A percentile compares a stretch with the other conserved stretches of the same genome.
These are phyloP conservation scores for Alternaria gansuensis DNA, from an alignment of 2,329 filamentous ascomycete species.

Conservation along the genomic window DNA sequence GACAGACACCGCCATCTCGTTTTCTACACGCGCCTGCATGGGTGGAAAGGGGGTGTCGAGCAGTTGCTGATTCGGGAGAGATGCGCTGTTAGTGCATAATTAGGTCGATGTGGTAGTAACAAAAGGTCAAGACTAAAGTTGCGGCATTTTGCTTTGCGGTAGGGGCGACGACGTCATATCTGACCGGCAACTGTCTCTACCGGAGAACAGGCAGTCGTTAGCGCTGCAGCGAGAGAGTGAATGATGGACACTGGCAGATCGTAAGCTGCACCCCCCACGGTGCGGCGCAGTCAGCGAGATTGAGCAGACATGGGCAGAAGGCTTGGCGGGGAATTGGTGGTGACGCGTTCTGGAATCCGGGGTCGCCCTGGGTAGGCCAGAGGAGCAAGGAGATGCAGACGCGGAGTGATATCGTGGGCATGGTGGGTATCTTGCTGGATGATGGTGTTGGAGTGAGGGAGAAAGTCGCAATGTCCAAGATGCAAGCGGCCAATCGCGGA, in stretches of 20 bases:
- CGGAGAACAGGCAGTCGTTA: not conserved
- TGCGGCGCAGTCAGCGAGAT: conserved; percentile 24
- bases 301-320: conserved; percentile 12
- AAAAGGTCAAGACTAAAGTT: not conserved
- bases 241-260: conserved; percentile 7
- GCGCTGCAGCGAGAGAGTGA: conserved; percentile 9
- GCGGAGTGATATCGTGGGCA: not conserved
- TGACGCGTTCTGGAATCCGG: conserved; percentile 17
- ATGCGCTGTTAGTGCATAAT: too few species aligned
- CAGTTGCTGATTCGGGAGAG: not conserved
- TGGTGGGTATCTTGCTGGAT: not conserved
- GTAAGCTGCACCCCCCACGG: conserved; percentile 13
- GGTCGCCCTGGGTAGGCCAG: conserved; percentile 13
- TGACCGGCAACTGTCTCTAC: conserved; percentile 9
- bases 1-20: conserved; percentile 1
- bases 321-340: conserved; percentile 18
- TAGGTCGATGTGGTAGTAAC: too few species aligned
- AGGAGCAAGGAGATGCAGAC: conserved; percentile 13
- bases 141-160: not conserved
- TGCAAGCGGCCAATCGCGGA: not conserved
- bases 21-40: not conserved
- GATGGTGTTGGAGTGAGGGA: conserved; percentile 1
- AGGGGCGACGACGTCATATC: conserved; percentile 12
- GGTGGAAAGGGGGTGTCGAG: not conserved
- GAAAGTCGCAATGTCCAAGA: not conserved